Evolutionary conservation across 495 filamentous ascomycete species (phyloP).

Genomic region (Penicillium manginii): DNA sequence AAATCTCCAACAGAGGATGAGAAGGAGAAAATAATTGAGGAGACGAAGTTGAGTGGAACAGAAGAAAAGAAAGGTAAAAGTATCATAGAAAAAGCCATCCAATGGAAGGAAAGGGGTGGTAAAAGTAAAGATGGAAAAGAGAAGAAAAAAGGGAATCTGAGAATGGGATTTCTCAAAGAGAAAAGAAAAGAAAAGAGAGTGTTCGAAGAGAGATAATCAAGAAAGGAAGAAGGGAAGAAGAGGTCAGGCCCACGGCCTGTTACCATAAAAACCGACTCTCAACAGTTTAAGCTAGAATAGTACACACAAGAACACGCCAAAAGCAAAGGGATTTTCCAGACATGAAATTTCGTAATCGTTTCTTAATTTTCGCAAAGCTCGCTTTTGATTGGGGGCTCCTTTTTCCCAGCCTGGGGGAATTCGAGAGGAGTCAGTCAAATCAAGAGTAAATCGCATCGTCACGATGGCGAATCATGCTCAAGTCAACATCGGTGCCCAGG

Average conservation of each 20-base stretch:
- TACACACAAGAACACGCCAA: slow-evolving; percentile 11
- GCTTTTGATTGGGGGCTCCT: neutral
- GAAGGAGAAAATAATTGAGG: neutral
- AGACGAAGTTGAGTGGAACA: neutral
- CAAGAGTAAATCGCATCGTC: slow-evolving; percentile 47
- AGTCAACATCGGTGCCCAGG: slow-evolving; percentile 64
- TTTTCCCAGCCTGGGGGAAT: no score
- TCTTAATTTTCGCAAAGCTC: neutral
- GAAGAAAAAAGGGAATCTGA: slow-evolving; percentile 10
- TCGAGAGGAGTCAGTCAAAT: neutral
- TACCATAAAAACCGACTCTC: neutral
- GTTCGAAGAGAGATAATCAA: slow-evolving; percentile 1
- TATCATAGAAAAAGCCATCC: no score
- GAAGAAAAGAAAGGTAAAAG: slow-evolving; percentile 2
- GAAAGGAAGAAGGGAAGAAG: neutral
- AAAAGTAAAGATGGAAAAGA: slow-evolving; percentile 3
- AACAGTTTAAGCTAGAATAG: neutral
- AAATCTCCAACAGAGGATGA: slow-evolving; percentile 12
- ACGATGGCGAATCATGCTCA: slow-evolving; percentile 30
- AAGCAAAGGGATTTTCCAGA: slow-evolving; percentile 12
- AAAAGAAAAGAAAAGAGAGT: neutral
- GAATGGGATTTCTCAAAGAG: neutral
- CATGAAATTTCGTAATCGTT: slow-evolving; percentile 23
- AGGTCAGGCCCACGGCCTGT: neutral
- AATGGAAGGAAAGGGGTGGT: no score